Percentiles rank a stretch among this genome's conserved stretches.
Conservation (phyloP, 495 filamentous ascomycete species). For the Hamigera avellanea region DNA sequence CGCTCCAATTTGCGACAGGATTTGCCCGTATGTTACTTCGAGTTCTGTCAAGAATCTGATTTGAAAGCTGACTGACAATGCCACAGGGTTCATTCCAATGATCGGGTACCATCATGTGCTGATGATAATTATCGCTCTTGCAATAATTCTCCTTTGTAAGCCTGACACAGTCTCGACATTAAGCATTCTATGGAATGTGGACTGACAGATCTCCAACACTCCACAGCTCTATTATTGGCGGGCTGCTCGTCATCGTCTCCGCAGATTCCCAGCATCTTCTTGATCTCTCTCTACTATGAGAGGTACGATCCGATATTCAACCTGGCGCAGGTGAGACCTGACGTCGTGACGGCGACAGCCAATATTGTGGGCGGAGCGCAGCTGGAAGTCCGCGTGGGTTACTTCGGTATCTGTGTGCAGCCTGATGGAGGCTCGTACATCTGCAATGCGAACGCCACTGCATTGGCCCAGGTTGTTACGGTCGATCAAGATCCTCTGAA, state of each 20-base stretch:
- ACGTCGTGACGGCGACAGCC: conserved; percentile 54
- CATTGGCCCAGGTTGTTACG: conserved; percentile 48
- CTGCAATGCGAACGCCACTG: conserved; percentile 57
- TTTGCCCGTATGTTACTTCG: conserved; percentile 20
- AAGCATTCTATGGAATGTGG: not conserved
- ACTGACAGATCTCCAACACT: not conserved
- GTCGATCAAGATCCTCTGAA: conserved; percentile 61
- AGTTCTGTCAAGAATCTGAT: too few relatives aligned
- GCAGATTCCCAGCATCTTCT: conserved; percentile 55
- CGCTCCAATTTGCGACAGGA: conserved; percentile 14
- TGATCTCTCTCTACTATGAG: conserved; percentile 60
- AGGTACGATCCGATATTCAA: conserved; percentile 49
- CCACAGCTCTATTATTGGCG: conserved; percentile 49
- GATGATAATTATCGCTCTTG: conserved; percentile 90
- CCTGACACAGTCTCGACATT: conserved; percentile 2
- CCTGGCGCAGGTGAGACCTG: conserved; percentile 72
- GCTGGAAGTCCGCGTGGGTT: conserved; percentile 59
- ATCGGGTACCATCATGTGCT: conserved; percentile 98
- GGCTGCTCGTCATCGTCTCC: conserved; percentile 62
- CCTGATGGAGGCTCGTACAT: conserved; percentile 51
- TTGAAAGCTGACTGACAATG: too few relatives aligned
- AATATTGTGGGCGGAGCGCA: conserved; percentile 53
- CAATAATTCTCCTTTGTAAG: conserved; percentile 93
- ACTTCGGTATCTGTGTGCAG: conserved; percentile 60
- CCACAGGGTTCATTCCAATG: conserved; percentile 75